A percentile compares a stretch with the other conserved stretches of the same genome.
Conservation (phyloP, 768 basidiomycete species). For the Trametes maxima region DNA sequence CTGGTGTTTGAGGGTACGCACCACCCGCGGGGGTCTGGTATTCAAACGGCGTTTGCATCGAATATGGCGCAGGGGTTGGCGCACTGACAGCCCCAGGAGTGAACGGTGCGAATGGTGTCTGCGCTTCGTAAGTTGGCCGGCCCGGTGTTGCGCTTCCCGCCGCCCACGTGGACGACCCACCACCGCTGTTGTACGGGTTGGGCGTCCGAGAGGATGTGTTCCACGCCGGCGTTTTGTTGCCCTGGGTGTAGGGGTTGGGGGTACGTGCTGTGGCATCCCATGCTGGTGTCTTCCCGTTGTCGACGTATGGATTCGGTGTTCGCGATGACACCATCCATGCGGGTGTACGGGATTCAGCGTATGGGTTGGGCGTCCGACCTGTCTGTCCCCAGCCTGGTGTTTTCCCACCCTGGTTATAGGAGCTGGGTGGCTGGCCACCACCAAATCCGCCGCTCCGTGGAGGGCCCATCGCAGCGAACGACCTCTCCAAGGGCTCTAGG, state of each 20-base stretch:
- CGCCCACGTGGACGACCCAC: slow-evolving; percentile 23
- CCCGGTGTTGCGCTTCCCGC: slow-evolving; percentile 33
- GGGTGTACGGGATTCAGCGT: slow-evolving; percentile 50
- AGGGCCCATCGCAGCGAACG: slow-evolving; percentile 36
- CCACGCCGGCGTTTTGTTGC: slow-evolving; percentile 54
- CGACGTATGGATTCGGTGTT: slow-evolving; percentile 57
- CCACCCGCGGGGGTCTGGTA: slow-evolving; percentile 20
- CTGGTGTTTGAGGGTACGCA: slow-evolving; percentile 23
- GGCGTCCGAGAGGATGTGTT: slow-evolving; percentile 51
- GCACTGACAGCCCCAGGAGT: slow-evolving; percentile 39
- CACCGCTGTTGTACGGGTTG: slow-evolving; percentile 40
- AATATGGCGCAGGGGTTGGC: slow-evolving; percentile 46
- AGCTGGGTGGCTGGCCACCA: slow-evolving; percentile 63
- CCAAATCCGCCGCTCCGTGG: slow-evolving; percentile 32
- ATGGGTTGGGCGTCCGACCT: slow-evolving; percentile 76
- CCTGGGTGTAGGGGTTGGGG: slow-evolving; percentile 53
- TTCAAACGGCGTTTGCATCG: slow-evolving; percentile 24
- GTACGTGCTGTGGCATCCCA: slow-evolving; percentile 54
- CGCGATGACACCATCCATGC: slow-evolving; percentile 50
- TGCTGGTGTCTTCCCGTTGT: slow-evolving; percentile 53
- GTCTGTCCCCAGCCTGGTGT: slow-evolving; percentile 46
- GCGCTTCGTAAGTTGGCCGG: slow-evolving; percentile 27
- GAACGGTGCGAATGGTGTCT: slow-evolving; percentile 30
- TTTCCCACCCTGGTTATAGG: slow-evolving; percentile 51
- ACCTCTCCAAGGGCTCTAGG: slow-evolving; percentile 52